Percentiles rank a stretch among this genome's conserved stretches.
Conservation (phyloP, 2,329 filamentous ascomycete species). For the Calonectria leucothoes region DNA sequence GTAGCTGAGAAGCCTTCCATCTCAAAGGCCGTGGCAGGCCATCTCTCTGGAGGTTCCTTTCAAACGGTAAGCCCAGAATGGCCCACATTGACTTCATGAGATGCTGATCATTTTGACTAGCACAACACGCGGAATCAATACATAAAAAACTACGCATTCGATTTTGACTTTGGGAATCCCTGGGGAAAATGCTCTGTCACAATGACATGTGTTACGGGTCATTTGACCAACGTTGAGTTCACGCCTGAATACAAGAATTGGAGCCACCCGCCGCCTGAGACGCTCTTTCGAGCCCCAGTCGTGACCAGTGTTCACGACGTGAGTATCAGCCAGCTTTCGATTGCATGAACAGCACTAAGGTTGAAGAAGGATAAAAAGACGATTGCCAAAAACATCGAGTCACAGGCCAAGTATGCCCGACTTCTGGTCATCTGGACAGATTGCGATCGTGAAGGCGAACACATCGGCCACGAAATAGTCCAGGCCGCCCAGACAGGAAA, state of each 20-base stretch:
- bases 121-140: constrained; percentile 77
- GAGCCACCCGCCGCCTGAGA: constrained; percentile 81
- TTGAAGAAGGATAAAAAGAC: constrained; percentile 75
- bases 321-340: constrained; percentile 33
- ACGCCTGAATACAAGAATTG: constrained; percentile 79
- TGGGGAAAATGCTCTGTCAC: constrained; percentile 88
- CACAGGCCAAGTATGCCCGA: constrained; percentile 77
- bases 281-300: constrained; percentile 85
- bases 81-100: background rate
- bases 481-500: constrained; percentile 83
- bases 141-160: constrained; percentile 95
- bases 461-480: constrained; percentile 93
- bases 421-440: constrained; percentile 98
- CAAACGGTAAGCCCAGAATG: constrained; percentile 68
- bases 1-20: constrained; percentile 85
- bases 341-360: constrained; percentile 22
- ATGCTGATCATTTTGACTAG: constrained; percentile 56
- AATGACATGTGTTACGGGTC: constrained; percentile 94
- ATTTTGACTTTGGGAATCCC: constrained; percentile 83
- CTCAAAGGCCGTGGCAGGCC: constrained; percentile 90
- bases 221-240: constrained; percentile 87
- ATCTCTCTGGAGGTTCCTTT: constrained; percentile 82
- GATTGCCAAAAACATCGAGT: constrained; percentile 87
- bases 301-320: constrained; percentile 75
- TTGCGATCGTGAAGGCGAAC: constrained; percentile 96